Evolutionary conservation across 2,329 filamentous ascomycete genomes (phyloP).

Genomic region (Shiraia bambusicola): DNA sequence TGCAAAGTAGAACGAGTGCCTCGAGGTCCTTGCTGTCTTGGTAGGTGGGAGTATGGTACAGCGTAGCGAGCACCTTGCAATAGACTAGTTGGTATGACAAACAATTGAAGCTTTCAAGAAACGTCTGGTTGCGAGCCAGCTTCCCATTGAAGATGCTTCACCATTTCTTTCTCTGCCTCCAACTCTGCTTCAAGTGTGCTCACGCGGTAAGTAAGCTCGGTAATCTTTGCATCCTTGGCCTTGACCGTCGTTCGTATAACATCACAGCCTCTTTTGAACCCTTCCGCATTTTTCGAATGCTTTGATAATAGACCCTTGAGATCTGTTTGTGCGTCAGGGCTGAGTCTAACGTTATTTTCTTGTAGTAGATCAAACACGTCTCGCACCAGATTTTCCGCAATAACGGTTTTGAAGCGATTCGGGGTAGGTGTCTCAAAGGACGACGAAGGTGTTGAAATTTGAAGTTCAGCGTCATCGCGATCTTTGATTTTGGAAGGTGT

Average conservation of each 20-base stretch:
- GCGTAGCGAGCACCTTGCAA: not conserved
- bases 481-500: conserved; percentile 18
- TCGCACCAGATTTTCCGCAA: conserved; percentile 19
- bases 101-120: not conserved
- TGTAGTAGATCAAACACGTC: conserved; percentile 56
- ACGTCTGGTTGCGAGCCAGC: conserved; percentile 2
- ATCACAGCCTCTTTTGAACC: conserved; percentile 66
- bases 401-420: conserved; percentile 29
- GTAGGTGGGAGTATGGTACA: not conserved
- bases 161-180: conserved; percentile 53
- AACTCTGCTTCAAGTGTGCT: conserved; percentile 56
- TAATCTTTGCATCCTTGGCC: conserved; percentile 64
- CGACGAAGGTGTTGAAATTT: conserved; percentile 20
- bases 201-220: conserved; percentile 68
- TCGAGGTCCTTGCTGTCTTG: not conserved
- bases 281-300: conserved; percentile 61
- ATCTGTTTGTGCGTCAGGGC: conserved; percentile 11
- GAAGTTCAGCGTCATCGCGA: conserved; percentile 5
- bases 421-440: conserved; percentile 40
- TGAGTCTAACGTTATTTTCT: conserved; percentile 45
- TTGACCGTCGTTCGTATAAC: conserved; percentile 63
- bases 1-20: not conserved
- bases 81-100: not conserved
- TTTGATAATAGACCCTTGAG: conserved; percentile 36
- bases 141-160: conserved; percentile 30